phyloP scores from a whole-genome alignment of 2,329 filamentous ascomycete genomes.

The Cladophialophora psammophila region DNA sequence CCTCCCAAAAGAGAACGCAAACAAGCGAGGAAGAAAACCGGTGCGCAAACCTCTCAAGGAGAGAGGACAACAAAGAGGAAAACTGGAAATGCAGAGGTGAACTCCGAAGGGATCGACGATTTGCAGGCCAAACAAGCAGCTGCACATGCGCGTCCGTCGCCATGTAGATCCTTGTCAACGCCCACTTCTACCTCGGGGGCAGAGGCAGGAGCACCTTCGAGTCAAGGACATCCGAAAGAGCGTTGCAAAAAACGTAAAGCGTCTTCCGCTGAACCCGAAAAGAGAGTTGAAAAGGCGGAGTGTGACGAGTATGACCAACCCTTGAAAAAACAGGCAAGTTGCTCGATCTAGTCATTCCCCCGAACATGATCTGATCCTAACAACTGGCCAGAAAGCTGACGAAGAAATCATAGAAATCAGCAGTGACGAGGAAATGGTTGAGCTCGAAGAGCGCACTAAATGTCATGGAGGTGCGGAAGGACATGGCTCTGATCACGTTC shows the following conservation, averaged over 20 bases:
- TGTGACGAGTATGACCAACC: background rate
- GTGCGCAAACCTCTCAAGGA: background rate
- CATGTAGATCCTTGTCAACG: background rate
- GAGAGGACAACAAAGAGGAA: background rate
- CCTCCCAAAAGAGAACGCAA: background rate
- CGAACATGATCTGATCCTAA: background rate
- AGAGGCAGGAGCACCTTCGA: background rate
- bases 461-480: background rate
- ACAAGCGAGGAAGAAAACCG: background rate
- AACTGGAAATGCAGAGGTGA: background rate
- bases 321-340: slow-evolving; percentile 7
- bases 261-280: too few species aligned
- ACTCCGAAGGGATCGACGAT: background rate
- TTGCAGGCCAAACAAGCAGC: background rate
- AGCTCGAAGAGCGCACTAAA: background rate
- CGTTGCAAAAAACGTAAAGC: background rate
- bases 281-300: background rate
- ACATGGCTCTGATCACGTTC: background rate
- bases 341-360: background rate
- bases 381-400: slow-evolving; percentile 5
- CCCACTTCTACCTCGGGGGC: background rate
- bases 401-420: background rate
- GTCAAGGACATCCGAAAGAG: background rate
- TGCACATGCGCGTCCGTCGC: background rate
- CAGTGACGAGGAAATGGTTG: background rate